These are phyloP conservation scores for Suhomyces bribrorum DNA, from an alignment of 1,139 yeast species.

Conservation along the genomic window DNA sequence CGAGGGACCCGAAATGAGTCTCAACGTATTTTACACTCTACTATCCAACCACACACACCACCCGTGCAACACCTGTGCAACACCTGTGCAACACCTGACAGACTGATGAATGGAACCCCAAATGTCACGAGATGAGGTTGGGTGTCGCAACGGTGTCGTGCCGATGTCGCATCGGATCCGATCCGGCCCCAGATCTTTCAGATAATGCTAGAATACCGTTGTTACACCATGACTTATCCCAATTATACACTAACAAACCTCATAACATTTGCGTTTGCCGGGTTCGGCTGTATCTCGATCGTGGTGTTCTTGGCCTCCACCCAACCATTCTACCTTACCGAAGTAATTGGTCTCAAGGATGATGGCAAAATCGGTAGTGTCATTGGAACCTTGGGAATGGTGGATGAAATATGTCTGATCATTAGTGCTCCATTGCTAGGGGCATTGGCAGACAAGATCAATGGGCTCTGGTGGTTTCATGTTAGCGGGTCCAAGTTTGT, in stretches of 20 bases:
- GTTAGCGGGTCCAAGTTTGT: slow-evolving; percentile 55
- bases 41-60: no score
- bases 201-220: slow-evolving; percentile 1
- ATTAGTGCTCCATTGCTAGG: slow-evolving; percentile 64
- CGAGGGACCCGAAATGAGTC: no score
- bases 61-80: no score
- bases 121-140: no score
- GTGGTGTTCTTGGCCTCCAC: slow-evolving; percentile 69
- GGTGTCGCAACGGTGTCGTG: neutral
- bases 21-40: no score
- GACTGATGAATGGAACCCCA: no score
- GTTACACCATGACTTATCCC: slow-evolving; percentile 3
- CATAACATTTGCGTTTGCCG: slow-evolving; percentile 27
- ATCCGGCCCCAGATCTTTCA: slow-evolving; percentile 3
- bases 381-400: slow-evolving; percentile 62
- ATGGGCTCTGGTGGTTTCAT: slow-evolving; percentile 14
- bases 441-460: slow-evolving; percentile 57
- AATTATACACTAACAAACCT: slow-evolving; percentile 18
- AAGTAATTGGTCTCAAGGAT: slow-evolving; percentile 47
- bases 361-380: slow-evolving; percentile 51
- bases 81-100: no score
- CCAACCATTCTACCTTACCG: slow-evolving; percentile 65
- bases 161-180: neutral
- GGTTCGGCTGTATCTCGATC: slow-evolving; percentile 56
- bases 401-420: slow-evolving; percentile 61